Conservation (phyloP, 495 filamentous ascomycete genomes). For the Neurospora sp. region DNA sequence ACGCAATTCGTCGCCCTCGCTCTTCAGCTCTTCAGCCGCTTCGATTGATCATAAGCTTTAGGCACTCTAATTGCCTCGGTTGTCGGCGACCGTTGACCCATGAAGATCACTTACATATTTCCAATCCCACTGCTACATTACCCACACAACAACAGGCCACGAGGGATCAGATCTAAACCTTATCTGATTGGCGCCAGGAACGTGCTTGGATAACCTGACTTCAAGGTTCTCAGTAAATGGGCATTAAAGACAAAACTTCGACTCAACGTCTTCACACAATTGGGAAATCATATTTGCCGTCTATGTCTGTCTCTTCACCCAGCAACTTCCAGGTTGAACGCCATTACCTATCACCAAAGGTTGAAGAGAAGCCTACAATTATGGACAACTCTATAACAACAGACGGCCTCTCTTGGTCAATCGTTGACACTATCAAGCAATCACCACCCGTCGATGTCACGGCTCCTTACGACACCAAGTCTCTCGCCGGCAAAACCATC, state of each 20-base stretch:
- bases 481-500: conserved; percentile 35
- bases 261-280: neutral
- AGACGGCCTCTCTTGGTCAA: conserved; percentile 9
- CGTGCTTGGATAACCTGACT: neutral
- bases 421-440: conserved; percentile 14
- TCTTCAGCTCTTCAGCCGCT: neutral
- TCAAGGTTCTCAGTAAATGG: neutral
- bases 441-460: conserved; percentile 27
- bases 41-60: neutral
- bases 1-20: neutral
- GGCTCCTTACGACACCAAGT: conserved; percentile 27
- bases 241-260: neutral
- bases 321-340: neutral
- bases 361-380: neutral
- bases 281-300: neutral
- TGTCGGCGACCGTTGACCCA: neutral
- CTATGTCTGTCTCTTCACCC: neutral
- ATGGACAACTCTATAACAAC: conserved; percentile 5
- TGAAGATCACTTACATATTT: neutral
- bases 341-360: neutral
- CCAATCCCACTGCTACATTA: neutral
- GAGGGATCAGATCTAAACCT: neutral
- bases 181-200: neutral
- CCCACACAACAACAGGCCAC: neutral
- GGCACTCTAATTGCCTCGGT: neutral